phyloP scores from a whole-genome alignment of 768 basidiomycete species.

The Naganishia antarctica region DNA sequence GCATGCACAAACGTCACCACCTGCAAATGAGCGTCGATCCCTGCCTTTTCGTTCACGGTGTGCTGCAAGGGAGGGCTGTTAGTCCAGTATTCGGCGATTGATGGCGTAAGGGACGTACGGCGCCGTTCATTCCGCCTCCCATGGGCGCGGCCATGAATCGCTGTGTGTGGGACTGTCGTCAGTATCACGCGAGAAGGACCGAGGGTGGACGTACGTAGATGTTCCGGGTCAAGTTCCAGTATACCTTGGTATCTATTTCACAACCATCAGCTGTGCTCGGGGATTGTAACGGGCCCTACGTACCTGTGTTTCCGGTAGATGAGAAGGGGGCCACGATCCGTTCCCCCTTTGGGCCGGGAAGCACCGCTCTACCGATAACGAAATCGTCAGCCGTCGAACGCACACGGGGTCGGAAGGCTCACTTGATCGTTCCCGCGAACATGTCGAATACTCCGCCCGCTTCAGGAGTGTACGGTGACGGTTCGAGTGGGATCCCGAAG shows the following conservation, averaged over 20 bases:
- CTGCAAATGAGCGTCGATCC: slow-evolving; percentile 37
- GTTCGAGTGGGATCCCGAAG: slow-evolving; percentile 40
- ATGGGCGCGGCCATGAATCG: slow-evolving; percentile 40
- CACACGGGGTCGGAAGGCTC: slow-evolving; percentile 13
- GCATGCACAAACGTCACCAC: slow-evolving; percentile 46
- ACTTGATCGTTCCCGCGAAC: slow-evolving; percentile 47
- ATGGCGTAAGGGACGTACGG: slow-evolving; percentile 25
- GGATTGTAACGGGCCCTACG: no score
- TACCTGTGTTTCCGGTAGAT: slow-evolving; percentile 34
- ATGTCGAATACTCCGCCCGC: slow-evolving; percentile 41
- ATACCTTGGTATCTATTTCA: slow-evolving; percentile 37
- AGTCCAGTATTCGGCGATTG: no score
- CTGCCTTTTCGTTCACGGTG: slow-evolving; percentile 46
- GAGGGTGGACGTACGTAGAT: slow-evolving; percentile 28
- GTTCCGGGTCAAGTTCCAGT: slow-evolving; percentile 44
- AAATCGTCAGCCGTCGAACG: slow-evolving; percentile 3
- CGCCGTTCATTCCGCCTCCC: slow-evolving; percentile 23
- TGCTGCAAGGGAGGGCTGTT: slow-evolving; percentile 31
- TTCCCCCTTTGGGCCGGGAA: slow-evolving; percentile 36
- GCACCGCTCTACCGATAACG: slow-evolving; percentile 28
- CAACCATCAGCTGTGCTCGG: no score
- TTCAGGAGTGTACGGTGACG: slow-evolving; percentile 40
- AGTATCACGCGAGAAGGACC: neutral
- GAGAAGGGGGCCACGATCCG: slow-evolving; percentile 40
- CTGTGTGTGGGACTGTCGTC: no score